Evolutionary conservation across 768 basidiomycete genomes (phyloP).

Genomic region (Tricholoma flavovirens): DNA sequence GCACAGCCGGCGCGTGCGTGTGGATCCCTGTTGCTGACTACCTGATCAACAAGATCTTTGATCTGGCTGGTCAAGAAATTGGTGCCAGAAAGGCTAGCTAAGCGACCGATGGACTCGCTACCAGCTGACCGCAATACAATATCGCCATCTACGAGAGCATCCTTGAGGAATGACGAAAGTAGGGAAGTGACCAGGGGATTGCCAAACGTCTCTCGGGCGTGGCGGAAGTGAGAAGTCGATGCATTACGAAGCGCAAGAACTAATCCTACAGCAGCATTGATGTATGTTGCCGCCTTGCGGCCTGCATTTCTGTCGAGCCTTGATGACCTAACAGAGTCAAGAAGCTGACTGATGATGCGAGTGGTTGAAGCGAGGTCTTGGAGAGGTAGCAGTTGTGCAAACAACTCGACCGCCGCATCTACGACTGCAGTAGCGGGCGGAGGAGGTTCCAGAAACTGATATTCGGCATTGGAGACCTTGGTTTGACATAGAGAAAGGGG

Average conservation of each 20-base stretch:
- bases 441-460: constrained; percentile 52
- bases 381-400: constrained; percentile 68
- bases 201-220: constrained; percentile 63
- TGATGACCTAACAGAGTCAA: constrained; percentile 62
- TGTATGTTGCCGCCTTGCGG: constrained; percentile 73
- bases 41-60: constrained; percentile 87
- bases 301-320: constrained; percentile 87
- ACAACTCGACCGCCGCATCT: constrained; percentile 85
- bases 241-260: constrained; percentile 61
- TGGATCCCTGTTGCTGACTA: constrained; percentile 92
- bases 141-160: constrained; percentile 78
- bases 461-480: constrained; percentile 38
- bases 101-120: constrained; percentile 84
- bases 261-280: constrained; percentile 76
- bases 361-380: constrained; percentile 62
- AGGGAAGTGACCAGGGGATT: constrained; percentile 53
- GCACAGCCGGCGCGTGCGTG: constrained; percentile 91
- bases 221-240: constrained; percentile 45
- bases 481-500: constrained; percentile 62
- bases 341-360: constrained; percentile 50
- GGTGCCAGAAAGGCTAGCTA: constrained; percentile 79
- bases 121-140: constrained; percentile 67
- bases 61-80: constrained; percentile 81
- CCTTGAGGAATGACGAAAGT: constrained; percentile 76
- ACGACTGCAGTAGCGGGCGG: constrained; percentile 80